Percentiles rank a stretch among this genome's conserved stretches.
phyloP scores from a whole-genome alignment of 768 basidiomycete species.

The Brasilioporus rufonigricans region DNA sequence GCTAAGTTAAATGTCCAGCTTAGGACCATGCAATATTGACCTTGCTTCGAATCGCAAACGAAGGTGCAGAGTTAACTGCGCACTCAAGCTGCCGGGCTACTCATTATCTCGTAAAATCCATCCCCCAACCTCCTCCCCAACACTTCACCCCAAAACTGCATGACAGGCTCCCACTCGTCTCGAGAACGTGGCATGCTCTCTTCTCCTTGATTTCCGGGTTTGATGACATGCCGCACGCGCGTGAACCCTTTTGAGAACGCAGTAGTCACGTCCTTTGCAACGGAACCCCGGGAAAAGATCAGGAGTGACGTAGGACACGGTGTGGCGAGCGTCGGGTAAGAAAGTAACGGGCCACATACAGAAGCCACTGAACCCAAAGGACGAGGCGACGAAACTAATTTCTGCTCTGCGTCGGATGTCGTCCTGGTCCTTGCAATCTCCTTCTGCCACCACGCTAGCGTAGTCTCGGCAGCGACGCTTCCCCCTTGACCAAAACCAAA shows the following conservation, averaged over 20 bases:
- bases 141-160: slow-evolving; percentile 82
- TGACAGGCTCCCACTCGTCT: slow-evolving; percentile 80
- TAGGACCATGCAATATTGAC: no score
- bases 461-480: slow-evolving; percentile 68
- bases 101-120: slow-evolving; percentile 70
- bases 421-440: slow-evolving; percentile 15
- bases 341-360: slow-evolving; percentile 72
- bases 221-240: slow-evolving; percentile 47
- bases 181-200: slow-evolving; percentile 74
- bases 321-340: slow-evolving; percentile 62
- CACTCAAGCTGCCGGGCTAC: slow-evolving; percentile 11
- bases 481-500: slow-evolving; percentile 92
- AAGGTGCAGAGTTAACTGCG: no score
- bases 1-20: no score
- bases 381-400: slow-evolving; percentile 7
- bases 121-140: slow-evolving; percentile 55
- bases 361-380: slow-evolving; percentile 65
- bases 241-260: slow-evolving; percentile 63
- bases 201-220: slow-evolving; percentile 28
- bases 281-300: slow-evolving; percentile 50
- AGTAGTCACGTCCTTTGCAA: slow-evolving; percentile 44
- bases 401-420: slow-evolving; percentile 9
- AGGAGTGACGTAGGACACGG: slow-evolving; percentile 61
- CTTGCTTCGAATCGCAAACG: no score
- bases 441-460: slow-evolving; percentile 53